Conservation (phyloP, 768 basidiomycete genomes). For the Arthromyces matolae region DNA sequence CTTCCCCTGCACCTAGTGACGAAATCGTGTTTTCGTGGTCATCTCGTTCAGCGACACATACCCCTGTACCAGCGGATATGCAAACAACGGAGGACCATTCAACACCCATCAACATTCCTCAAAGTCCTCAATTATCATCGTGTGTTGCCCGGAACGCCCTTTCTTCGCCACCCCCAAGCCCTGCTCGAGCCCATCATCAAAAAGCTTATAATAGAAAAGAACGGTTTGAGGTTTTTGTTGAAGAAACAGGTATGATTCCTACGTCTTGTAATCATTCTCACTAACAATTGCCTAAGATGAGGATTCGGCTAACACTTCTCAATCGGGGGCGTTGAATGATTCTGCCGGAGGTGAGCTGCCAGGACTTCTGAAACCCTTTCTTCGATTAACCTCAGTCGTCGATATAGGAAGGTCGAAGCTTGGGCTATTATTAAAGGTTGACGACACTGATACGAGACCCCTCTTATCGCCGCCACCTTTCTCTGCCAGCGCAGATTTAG, state of each 20-base stretch:
- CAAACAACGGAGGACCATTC: no score
- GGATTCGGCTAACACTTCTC: no score
- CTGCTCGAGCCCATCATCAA: not conserved
- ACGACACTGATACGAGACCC: not conserved
- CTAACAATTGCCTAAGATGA: no score
- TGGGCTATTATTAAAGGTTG: not conserved
- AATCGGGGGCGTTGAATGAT: no score
- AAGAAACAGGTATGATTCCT: not conserved
- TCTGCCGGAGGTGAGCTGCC: no score
- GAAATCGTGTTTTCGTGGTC: not conserved
- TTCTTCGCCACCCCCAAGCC: conserved; percentile 1
- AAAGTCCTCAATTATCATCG: not conserved
- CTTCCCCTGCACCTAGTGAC: conserved; percentile 1
- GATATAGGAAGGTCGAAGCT: no score
- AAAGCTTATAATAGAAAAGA: not conserved
- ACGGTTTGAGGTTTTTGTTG: not conserved
- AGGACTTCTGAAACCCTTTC: no score
- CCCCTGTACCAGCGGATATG: no score
- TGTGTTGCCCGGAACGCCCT: not conserved
- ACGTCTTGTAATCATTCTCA: no score
- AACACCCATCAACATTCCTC: no score
- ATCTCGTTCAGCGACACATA: not conserved
- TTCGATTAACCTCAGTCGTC: no score
- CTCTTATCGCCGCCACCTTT: not conserved
- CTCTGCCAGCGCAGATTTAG: not conserved